These are phyloP conservation scores for Neonectria coccinea DNA, from an alignment of 2,329 filamentous ascomycete species.

Conservation along the genomic window DNA sequence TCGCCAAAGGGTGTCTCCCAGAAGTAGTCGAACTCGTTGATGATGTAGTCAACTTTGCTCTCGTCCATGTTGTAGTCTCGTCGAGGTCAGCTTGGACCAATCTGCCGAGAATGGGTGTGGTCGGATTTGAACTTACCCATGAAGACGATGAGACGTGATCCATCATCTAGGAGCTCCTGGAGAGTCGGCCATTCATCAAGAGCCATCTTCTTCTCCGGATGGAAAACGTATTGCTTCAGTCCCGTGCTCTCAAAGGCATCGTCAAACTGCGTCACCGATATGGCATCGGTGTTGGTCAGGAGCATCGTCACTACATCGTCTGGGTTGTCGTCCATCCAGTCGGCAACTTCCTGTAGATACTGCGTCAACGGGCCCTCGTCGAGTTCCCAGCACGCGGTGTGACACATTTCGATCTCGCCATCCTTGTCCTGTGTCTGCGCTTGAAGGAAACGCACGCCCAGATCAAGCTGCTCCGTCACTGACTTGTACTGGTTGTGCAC, in stretches of 20 bases:
- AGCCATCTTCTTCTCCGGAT: constrained; percentile 56
- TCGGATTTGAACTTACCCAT: constrained; percentile 63
- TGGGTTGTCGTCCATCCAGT: constrained; percentile 69
- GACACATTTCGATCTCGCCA: constrained; percentile 69
- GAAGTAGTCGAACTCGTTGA: constrained; percentile 72
- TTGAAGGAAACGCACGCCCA: constrained; percentile 73
- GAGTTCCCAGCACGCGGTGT: constrained; percentile 70
- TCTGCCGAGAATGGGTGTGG: not conserved
- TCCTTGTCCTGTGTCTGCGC: constrained; percentile 70
- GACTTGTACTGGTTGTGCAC: constrained; percentile 71
- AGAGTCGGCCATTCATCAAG: constrained; percentile 76
- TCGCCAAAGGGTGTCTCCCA: constrained; percentile 81
- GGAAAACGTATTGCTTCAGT: constrained; percentile 68
- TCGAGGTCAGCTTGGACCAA: constrained; percentile 29
- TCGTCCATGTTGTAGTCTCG: constrained; percentile 69
- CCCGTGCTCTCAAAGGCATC: constrained; percentile 66
- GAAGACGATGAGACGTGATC: constrained; percentile 76
- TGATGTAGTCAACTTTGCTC: constrained; percentile 68
- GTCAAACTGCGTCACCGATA: constrained; percentile 67
- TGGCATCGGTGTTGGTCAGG: constrained; percentile 70
- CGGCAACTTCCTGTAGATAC: constrained; percentile 69
- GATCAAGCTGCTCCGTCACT: constrained; percentile 67
- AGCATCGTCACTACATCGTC: constrained; percentile 73
- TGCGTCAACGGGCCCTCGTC: constrained; percentile 67
- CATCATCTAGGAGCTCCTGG: constrained; percentile 70